Conservation (phyloP, 2,329 filamentous ascomycete species). For the Nemania bipapillata region DNA sequence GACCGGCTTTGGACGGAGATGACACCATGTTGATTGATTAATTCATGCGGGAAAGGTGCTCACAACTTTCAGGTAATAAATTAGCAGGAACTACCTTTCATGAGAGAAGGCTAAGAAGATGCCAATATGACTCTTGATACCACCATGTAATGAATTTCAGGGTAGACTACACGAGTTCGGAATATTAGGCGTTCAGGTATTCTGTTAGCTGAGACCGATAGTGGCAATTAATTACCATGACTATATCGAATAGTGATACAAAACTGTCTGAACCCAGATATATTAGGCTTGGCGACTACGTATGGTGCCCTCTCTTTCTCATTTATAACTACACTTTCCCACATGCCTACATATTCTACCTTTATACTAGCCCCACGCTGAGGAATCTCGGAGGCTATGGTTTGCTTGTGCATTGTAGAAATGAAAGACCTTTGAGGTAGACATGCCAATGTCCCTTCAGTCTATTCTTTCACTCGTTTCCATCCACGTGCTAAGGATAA, state of each 20-base stretch:
- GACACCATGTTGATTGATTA: slow-evolving; percentile 86
- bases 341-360: background rate
- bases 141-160: slow-evolving; percentile 31
- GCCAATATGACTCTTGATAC: slow-evolving; percentile 20
- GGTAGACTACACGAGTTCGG: slow-evolving; percentile 22
- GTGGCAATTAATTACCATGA: background rate
- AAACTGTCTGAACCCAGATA: background rate
- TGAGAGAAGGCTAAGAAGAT: background rate
- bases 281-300: background rate
- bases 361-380: slow-evolving; percentile 1
- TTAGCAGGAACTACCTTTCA: background rate
- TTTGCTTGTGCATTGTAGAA: background rate
- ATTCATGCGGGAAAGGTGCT: background rate
- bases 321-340: slow-evolving; percentile 13
- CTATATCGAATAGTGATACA: background rate
- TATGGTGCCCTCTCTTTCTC: background rate
- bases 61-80: background rate
- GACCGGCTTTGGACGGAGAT: slow-evolving; percentile 73
- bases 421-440: background rate
- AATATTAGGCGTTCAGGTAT: slow-evolving; percentile 20
- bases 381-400: background rate
- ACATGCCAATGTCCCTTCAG: background rate
- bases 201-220: background rate
- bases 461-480: background rate
- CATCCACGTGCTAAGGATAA: background rate